These are phyloP conservation scores for Malassezia furfur DNA, from an alignment of 1,284 basidiomycete genomes.

Conservation along the genomic window DNA sequence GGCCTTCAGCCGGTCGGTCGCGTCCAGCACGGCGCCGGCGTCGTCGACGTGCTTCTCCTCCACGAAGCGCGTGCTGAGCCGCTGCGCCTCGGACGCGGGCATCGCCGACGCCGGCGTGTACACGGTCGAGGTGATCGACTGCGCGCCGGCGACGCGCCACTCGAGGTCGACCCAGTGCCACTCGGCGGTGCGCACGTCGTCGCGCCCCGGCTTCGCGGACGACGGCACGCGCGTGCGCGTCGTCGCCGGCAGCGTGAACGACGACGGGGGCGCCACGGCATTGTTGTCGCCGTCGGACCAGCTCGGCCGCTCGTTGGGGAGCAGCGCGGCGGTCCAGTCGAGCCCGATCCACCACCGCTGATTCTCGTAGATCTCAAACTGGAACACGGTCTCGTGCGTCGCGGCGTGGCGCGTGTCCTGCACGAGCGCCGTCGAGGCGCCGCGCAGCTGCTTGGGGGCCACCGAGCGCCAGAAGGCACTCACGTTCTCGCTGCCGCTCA, in stretches of 20 bases:
- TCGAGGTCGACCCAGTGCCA: slow-evolving; percentile 51
- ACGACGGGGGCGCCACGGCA: slow-evolving; percentile 53
- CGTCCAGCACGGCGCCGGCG: not conserved
- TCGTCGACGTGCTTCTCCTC: not conserved
- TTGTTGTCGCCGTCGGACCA: slow-evolving; percentile 56
- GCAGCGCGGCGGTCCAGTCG: slow-evolving; percentile 81
- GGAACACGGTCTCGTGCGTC: slow-evolving; percentile 27
- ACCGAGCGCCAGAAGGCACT: slow-evolving; percentile 21
- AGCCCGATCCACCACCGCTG: slow-evolving; percentile 70
- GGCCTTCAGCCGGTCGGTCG: slow-evolving; percentile 4
- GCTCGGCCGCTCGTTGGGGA: slow-evolving; percentile 78
- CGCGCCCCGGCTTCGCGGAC: slow-evolving; percentile 25
- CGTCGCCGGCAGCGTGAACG: slow-evolving; percentile 53
- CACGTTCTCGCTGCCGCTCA: slow-evolving; percentile 22
- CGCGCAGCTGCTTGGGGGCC: not conserved
- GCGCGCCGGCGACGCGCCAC: slow-evolving; percentile 48
- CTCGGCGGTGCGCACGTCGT: slow-evolving; percentile 42
- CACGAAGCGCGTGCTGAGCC: slow-evolving; percentile 1
- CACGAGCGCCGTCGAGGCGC: not conserved
- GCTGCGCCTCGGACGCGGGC: slow-evolving; percentile 10
- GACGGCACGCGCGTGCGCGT: slow-evolving; percentile 40
- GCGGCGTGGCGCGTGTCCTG: slow-evolving; percentile 3
- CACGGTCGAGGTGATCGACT: slow-evolving; percentile 9
- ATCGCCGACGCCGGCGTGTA: slow-evolving; percentile 10
- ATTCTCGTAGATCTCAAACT: slow-evolving; percentile 65